These are phyloP conservation scores for Colletotrichum sp. DNA, from an alignment of 2,329 filamentous ascomycete genomes.

Conservation along the genomic window DNA sequence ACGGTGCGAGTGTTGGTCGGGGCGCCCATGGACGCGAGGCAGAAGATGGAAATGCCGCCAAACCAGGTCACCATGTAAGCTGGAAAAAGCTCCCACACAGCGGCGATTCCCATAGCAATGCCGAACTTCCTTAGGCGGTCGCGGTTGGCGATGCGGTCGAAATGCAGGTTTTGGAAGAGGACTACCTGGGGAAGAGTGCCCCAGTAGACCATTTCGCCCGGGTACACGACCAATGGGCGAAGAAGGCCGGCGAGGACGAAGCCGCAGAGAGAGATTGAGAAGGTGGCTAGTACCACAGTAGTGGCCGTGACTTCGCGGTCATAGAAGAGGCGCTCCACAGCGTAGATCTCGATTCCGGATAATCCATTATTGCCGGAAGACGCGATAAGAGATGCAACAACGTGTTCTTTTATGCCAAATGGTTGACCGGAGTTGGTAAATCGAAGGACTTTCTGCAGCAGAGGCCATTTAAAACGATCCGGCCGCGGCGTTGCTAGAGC, in stretches of 20 bases:
- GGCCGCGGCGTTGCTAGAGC: conserved; percentile 11
- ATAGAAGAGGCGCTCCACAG: conserved; percentile 25
- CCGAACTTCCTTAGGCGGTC: conserved; percentile 33
- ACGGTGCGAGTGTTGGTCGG: conserved; percentile 24
- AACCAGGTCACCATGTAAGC: conserved; percentile 50
- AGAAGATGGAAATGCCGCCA: conserved; percentile 46
- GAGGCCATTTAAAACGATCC: neutral
- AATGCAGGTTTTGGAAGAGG: conserved; percentile 38
- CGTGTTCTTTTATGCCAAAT: conserved; percentile 25
- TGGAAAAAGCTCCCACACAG: conserved; percentile 52
- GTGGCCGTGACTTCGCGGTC: conserved; percentile 24
- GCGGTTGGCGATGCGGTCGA: conserved; percentile 29
- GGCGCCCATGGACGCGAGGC: conserved; percentile 47
- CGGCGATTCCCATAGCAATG: conserved; percentile 33
- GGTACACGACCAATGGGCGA: conserved; percentile 34
- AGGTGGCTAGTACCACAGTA: conserved; percentile 30
- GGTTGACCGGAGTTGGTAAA: conserved; percentile 23
- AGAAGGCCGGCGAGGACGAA: conserved; percentile 32
- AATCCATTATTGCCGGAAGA: conserved; percentile 25
- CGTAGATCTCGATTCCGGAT: conserved; percentile 25
- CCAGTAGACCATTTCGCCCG: conserved; percentile 38
- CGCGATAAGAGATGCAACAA: conserved; percentile 24
- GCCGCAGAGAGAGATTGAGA: conserved; percentile 33
- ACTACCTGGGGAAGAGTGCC: conserved; percentile 33
- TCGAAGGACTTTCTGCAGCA: conserved; percentile 1